Evolutionary conservation across 805 yeast species (phyloP).

Genomic region (Diddensiella caesifluorescens): DNA sequence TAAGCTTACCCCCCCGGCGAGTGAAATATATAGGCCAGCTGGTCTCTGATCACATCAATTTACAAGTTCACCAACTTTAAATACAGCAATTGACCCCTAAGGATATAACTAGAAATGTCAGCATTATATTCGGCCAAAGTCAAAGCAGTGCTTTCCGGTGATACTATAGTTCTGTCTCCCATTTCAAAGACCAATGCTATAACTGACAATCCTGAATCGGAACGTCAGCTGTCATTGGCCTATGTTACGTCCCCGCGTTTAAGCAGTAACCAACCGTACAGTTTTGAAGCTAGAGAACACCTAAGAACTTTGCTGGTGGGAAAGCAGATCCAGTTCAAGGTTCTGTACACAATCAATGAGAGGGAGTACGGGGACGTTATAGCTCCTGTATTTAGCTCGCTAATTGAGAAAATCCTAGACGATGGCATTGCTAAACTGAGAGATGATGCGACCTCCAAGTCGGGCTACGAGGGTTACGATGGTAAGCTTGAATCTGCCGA

Average conservation of each 20-base stretch:
- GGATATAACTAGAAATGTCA: conserved; percentile 3
- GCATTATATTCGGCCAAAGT: conserved; percentile 46
- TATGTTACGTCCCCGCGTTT: conserved; percentile 56
- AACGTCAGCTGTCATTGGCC: conserved; percentile 59
- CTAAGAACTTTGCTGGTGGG: conserved; percentile 61
- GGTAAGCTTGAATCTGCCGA: conserved; percentile 32
- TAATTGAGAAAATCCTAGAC: conserved; percentile 49
- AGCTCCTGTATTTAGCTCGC: conserved; percentile 56
- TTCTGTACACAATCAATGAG: conserved; percentile 44
- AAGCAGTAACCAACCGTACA: conserved; percentile 36
- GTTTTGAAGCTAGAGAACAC: conserved; percentile 57
- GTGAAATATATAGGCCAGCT: too few relatives aligned
- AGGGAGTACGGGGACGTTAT: conserved; percentile 70
- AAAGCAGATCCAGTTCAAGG: conserved; percentile 53
- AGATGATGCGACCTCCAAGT: conserved; percentile 41
- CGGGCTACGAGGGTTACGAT: conserved; percentile 40
- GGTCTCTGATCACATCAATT: too few relatives aligned
- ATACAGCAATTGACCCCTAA: too few relatives aligned
- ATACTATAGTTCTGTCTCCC: conserved; percentile 59
- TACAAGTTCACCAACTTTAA: too few relatives aligned
- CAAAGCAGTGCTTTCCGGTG: conserved; percentile 65
- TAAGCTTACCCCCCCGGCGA: too few relatives aligned
- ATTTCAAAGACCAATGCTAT: conserved; percentile 21
- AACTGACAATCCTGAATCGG: conserved; percentile 38
- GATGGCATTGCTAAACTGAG: conserved; percentile 61